These are phyloP conservation scores for Polygonum maritimum DNA, from an alignment of 148 eudicot genomes.

Conservation along the genomic window DNA sequence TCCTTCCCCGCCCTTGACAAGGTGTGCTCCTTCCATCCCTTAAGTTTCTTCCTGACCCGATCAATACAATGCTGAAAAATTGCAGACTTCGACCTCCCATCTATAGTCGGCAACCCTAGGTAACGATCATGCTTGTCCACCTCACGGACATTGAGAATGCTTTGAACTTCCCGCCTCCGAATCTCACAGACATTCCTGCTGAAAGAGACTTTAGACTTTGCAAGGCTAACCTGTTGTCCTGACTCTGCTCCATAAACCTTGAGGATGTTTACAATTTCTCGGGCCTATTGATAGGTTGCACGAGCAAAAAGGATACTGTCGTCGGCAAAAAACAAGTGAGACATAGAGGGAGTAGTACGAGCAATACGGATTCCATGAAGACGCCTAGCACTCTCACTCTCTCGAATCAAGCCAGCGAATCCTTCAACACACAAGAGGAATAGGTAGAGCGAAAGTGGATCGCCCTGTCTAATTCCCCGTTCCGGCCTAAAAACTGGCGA, in stretches of 20 bases:
- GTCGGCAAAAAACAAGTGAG: neutral
- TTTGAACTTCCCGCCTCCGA: neutral
- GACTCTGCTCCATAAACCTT: neutral
- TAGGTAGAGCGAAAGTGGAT: neutral
- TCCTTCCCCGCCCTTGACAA: neutral
- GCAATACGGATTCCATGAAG: neutral
- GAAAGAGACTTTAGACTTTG: neutral
- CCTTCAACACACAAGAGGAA: neutral
- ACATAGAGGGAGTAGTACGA: neutral
- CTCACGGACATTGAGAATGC: neutral
- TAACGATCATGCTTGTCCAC: neutral
- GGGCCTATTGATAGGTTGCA: neutral
- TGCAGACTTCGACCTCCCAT: neutral
- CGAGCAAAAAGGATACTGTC: neutral
- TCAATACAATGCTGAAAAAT: too few relatives aligned
- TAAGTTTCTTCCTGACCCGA: neutral
- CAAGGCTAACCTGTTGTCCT: neutral
- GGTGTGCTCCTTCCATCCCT: neutral
- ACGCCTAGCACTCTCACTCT: neutral
- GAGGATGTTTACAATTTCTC: neutral
- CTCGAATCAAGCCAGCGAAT: neutral
- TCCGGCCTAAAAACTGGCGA: neutral
- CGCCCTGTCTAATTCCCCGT: neutral
- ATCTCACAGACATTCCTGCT: neutral
- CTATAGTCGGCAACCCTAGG: neutral